Percentiles rank a stretch among this genome's conserved stretches.
These are phyloP conservation scores for Exobasidium cylindrosporum DNA, from an alignment of 1,284 basidiomycete species.

Conservation along the genomic window DNA sequence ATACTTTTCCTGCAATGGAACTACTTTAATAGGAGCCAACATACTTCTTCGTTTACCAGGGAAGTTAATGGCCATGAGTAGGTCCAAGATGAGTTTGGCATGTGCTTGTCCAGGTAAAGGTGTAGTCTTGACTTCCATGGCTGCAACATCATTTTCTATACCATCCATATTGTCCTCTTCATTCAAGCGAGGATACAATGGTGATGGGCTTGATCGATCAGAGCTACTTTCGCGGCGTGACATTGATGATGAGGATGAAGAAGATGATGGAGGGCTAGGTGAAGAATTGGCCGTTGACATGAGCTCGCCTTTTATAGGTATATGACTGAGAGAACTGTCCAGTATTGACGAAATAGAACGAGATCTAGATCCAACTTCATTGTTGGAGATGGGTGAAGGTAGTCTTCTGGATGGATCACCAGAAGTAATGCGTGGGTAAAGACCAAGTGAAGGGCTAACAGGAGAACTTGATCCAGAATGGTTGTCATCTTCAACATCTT, in stretches of 20 bases:
- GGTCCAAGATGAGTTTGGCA: conserved; percentile 33
- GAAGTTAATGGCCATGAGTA: conserved; percentile 44
- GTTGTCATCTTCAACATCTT: conserved; percentile 2
- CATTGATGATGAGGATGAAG: not conserved
- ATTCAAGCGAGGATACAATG: not conserved
- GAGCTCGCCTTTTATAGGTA: not conserved
- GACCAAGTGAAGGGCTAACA: not conserved
- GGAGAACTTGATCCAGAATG: conserved; percentile 20
- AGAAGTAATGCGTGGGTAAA: conserved; percentile 29
- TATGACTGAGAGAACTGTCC: not conserved
- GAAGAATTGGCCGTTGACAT: conserved; percentile 1
- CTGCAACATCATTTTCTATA: conserved; percentile 10
- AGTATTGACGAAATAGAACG: not conserved
- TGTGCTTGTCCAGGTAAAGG: conserved; percentile 28
- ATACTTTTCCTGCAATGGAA: not conserved
- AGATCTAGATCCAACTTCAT: not conserved
- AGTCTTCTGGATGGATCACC: conserved; percentile 1
- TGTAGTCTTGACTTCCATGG: conserved; percentile 5
- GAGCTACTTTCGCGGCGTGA: not conserved
- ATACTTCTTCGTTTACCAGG: conserved; percentile 16
- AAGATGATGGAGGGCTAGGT: conserved; percentile 4
- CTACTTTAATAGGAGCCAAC: not conserved
- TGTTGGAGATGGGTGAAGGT: not conserved
- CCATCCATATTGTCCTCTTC: conserved; percentile 2
- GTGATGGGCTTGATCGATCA: not conserved